phyloP scores from a whole-genome alignment of 306 rosid species.

The Ormosia semicastrata region DNA sequence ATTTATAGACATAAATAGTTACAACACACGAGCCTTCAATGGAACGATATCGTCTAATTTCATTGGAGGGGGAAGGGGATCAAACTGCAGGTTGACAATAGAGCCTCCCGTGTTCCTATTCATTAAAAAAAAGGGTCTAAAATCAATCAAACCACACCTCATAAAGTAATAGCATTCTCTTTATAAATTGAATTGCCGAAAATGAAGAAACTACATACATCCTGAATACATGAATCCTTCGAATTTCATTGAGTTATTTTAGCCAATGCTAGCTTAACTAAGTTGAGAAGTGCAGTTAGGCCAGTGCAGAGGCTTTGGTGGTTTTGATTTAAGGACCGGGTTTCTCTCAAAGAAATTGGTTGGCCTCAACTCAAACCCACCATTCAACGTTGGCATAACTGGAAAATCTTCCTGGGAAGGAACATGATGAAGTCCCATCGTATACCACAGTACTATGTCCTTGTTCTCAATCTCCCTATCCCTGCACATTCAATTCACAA shows the following conservation, averaged over 20 bases:
- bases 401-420: constrained; percentile 51
- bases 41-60: too few species aligned
- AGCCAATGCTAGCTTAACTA: background rate
- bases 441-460: constrained; percentile 40
- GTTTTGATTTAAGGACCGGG: constrained; percentile 44
- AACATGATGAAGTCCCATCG: constrained; percentile 45
- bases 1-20: too few species aligned
- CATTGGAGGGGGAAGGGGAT: too few species aligned
- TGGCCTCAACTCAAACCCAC: constrained; percentile 50
- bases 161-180: too few species aligned
- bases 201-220: too few species aligned
- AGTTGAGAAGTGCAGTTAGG: background rate
- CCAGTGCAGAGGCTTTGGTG: background rate
- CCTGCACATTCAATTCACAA: background rate
- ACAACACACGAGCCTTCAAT: too few species aligned
- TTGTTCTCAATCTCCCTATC: constrained; percentile 10
- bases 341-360: constrained; percentile 58
- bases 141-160: too few species aligned
- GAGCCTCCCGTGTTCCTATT: too few species aligned
- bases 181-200: too few species aligned
- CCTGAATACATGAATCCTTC: background rate
- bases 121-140: too few species aligned
- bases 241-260: too few species aligned
- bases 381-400: constrained; percentile 41
- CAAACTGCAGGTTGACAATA: too few species aligned